Evolutionary conservation across 306 rosid genomes (phyloP), one percentile per base, ranked within the genome.

Genomic region (Quercus ilex): DNA sequence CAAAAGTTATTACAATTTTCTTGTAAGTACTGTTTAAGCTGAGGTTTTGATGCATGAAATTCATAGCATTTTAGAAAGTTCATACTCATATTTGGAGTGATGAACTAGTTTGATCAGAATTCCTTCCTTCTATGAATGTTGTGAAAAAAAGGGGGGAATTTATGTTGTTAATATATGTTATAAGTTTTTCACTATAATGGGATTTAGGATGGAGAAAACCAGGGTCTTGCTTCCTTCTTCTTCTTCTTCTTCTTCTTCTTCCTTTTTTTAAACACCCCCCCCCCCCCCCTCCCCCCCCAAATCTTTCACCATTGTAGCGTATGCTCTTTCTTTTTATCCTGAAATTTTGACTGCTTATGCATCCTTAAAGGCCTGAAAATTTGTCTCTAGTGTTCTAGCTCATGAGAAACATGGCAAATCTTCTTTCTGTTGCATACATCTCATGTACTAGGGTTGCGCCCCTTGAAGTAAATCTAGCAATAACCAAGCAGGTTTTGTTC

Each of bases 261-360:
- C 46, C 11, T 8, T 8, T 41, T 6, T 41, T 2, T 8, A 7
- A 38, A 41, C 3, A 0, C 0, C 7, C 0, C 3, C 43, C 0
- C 43, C 43, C 43, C 2, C 46, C 11, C 3, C 46, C 43, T 10
- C 10, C 2, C 9, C 7, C 15, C 5, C 1, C 3, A 28, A 18
- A 33, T 33, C 51, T 31, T 67, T 59, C 67, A 67, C 51, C 72
- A n/a, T 19, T 67, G 43, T 67, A 49, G 6, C 52, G 8, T 67
- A 9, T n/a, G 15, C 35, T 33, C 26, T 33, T 19, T 33, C 38
- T 28, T 64, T 64, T 14, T 67, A 33, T 33, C 52, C 26, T 14
- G 23, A 33, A 31, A 33, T 11, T 18, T 33, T 35, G 49, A 3
- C 52, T 33, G 52, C 69, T 1, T 33, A 5, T 33, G 13, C 23